These are phyloP conservation scores for Luzula sylvatica DNA, from an alignment of 176 grass and related monocot genomes.

Conservation along the genomic window DNA sequence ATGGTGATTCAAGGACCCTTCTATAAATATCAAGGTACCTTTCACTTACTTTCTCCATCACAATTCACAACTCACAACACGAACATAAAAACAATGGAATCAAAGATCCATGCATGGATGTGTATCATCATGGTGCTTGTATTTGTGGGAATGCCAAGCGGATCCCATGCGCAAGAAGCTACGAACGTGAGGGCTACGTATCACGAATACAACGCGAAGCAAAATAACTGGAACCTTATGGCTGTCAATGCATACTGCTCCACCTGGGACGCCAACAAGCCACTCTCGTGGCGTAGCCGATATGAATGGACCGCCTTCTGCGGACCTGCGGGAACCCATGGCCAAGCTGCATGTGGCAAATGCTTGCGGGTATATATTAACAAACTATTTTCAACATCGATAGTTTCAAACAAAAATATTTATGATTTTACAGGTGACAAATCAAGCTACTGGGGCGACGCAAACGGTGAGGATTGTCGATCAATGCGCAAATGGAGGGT, in stretches of 20 bases:
- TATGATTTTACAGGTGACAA: conserved; percentile 33
- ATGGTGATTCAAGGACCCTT: background rate
- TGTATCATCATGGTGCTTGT: background rate
- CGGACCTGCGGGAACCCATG: background rate
- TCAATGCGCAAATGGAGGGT: conserved; percentile 41
- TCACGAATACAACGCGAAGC: conserved; percentile 21
- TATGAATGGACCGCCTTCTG: conserved; percentile 23
- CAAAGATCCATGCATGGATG: background rate
- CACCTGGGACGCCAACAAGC: conserved; percentile 16
- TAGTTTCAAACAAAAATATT: too few relatives aligned
- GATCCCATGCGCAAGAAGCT: conserved; percentile 24
- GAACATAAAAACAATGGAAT: conserved; percentile 7
- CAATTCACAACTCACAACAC: background rate
- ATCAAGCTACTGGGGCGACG: conserved; percentile 24
- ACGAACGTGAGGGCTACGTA: conserved; percentile 32
- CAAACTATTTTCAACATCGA: background rate
- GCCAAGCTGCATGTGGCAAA: background rate
- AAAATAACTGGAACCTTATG: conserved; percentile 33
- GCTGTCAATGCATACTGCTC: background rate
- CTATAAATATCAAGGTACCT: background rate
- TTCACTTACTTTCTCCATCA: background rate
- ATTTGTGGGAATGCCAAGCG: background rate
- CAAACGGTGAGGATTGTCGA: conserved; percentile 48
- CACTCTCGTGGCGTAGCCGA: conserved; percentile 7
- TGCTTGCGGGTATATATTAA: conserved; percentile 2